Base-by-base conservation (phyloP, 2,329 filamentous ascomycete species). In the Xylaria sp. region DNA sequence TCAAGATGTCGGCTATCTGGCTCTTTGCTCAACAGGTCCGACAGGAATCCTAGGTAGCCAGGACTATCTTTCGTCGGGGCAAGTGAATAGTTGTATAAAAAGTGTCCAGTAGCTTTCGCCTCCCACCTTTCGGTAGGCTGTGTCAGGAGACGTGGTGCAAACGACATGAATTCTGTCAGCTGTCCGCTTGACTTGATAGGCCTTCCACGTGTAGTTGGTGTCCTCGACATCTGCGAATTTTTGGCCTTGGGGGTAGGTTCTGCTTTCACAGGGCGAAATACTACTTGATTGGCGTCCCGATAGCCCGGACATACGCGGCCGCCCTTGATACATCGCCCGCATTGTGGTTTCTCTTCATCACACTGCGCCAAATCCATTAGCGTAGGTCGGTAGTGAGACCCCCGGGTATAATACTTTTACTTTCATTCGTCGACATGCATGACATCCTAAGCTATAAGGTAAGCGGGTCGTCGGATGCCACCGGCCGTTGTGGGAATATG, bases 351-450 rank as follows among this genome's bases (percentile, higher is more conserved):
- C 43, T 56, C 32, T 41, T 63, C 66, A 25, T 66, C 66, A 41
- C 66, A 69, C 66, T 69, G 43, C n/a, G 23, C 32, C 13, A 2
- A n/a, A 30, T n/a, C 18, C 5, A 23, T 68, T 50, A 68, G 53
- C 20, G 30, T 28, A 20, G 36, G 28, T 23, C 6, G 41, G n/a
- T 2, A 55, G 34, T 9, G 12, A 25, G 28, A 36, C 25, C n/a
- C 23, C 23, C 5, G 20, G 36, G 10, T 45, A 36, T 32, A 41
- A 4, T 69, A 69, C 63, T 50, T 69, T 66, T 9, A 69, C 59
- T 60, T 69, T 69, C 66, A 69, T 69, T n/a, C 66, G 58, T 48
- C 63, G 63, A 43, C 66, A 68, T 28, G 58, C 58, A 25, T 63
- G 58, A 45, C 66, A 69, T n/a, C 63, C 66, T 60, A 52, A 41